Percentiles rank a stretch among this genome's conserved stretches.
These are phyloP conservation scores for Neckera pumila DNA, from an alignment of 225 moss, liverwort and hornwort genomes.

Conservation along the genomic window DNA sequence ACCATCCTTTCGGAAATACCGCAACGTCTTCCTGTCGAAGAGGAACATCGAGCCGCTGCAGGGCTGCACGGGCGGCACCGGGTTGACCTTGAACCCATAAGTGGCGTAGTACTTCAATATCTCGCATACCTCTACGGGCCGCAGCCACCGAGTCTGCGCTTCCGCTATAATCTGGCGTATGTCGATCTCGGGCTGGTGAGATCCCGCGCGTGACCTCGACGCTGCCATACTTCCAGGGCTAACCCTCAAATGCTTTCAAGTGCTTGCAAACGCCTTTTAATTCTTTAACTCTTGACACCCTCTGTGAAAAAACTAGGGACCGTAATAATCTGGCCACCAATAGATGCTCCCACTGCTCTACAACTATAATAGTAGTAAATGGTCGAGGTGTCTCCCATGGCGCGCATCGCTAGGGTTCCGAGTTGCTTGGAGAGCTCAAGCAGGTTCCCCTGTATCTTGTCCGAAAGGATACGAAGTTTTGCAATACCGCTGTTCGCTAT, in stretches of 20 bases:
- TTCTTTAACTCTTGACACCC: not conserved
- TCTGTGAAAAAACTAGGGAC: not conserved
- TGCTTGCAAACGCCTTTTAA: not conserved
- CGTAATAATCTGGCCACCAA: not conserved
- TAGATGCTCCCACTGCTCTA: not conserved
- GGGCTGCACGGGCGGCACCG: slow-evolving; percentile 67
- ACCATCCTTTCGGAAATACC: slow-evolving; percentile 95
- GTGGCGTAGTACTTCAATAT: slow-evolving; percentile 56
- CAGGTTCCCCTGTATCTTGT: not conserved
- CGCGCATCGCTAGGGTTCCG: not conserved
- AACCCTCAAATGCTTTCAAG: not conserved
- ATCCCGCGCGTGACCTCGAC: slow-evolving; percentile 1
- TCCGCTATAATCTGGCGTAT: slow-evolving; percentile 85
- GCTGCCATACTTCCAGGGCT: slow-evolving; percentile 16
- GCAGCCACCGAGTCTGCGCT: slow-evolving; percentile 82
- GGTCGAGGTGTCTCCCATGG: not conserved
- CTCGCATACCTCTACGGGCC: slow-evolving; percentile 86
- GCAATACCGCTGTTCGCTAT: not conserved
- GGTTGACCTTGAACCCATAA: slow-evolving; percentile 88
- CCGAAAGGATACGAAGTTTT: not conserved
- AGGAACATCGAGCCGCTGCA: slow-evolving; percentile 85
- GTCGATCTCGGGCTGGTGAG: slow-evolving; percentile 53
- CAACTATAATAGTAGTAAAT: not conserved
- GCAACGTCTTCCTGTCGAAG: slow-evolving; percentile 80
- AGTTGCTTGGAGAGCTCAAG: not conserved